phyloP scores from a whole-genome alignment of 345 rosid species.

The Pseudoturritis turrita region DNA sequence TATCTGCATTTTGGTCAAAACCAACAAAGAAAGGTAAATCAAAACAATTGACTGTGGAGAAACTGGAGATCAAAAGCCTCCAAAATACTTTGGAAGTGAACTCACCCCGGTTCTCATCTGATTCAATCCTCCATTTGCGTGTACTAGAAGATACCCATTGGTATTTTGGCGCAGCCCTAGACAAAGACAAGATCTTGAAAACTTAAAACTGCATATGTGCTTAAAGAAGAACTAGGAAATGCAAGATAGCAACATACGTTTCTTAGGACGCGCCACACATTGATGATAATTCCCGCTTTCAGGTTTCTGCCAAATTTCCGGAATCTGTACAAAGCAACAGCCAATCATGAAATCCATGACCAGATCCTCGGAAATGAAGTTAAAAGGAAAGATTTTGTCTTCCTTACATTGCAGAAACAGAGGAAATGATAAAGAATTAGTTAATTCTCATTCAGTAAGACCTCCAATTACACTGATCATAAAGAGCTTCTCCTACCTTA shows the following conservation, averaged over 20 bases:
- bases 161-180: conserved; percentile 40
- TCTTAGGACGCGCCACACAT: conserved; percentile 65
- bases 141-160: conserved; percentile 85
- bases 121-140: conserved; percentile 97
- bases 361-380: not conserved
- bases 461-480: not conserved
- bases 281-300: conserved; percentile 51
- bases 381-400: not conserved
- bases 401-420: conserved; percentile 1
- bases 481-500: not conserved
- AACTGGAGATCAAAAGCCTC: not conserved
- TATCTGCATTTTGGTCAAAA: conserved; percentile 47
- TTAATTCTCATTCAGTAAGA: not conserved
- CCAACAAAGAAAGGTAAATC: not conserved
- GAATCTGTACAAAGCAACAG: conserved; percentile 43
- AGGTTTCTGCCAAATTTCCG: conserved; percentile 92
- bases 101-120: conserved; percentile 99
- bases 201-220: not conserved
- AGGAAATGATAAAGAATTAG: not conserved
- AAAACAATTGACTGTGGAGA: not conserved
- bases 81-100: conserved; percentile 1
- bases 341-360: not conserved
- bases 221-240: not conserved
- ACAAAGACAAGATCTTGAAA: not conserved
- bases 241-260: conserved; percentile 39